phyloP scores from a whole-genome alignment of 1,139 yeast species.

The Saccharomycopsis crataegensis region DNA sequence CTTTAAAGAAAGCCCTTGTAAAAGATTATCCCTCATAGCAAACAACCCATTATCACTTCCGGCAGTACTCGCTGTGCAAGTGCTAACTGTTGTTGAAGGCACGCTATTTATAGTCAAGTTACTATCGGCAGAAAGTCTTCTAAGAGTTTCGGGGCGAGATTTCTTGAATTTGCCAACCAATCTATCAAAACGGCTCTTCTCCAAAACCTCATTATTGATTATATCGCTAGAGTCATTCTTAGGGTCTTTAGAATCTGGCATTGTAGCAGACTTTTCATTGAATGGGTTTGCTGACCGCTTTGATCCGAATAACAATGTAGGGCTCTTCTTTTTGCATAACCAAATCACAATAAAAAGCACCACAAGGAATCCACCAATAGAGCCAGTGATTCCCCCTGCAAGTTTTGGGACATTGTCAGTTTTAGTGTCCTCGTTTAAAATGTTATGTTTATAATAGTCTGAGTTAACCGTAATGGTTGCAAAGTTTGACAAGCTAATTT shows the following conservation, averaged over 20 bases:
- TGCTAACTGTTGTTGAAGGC: neutral
- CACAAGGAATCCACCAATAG: constrained; percentile 31
- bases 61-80: neutral
- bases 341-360: constrained; percentile 6
- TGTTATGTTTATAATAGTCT: constrained; percentile 24
- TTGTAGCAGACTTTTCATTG: neutral
- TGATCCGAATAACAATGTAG: neutral
- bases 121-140: constrained; percentile 24
- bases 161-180: neutral
- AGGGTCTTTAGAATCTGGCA: neutral
- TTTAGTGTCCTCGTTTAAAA: constrained; percentile 17
- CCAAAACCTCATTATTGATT: neutral
- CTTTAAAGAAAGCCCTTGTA: constrained; percentile 8
- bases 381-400: constrained; percentile 40
- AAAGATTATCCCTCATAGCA: constrained; percentile 15
- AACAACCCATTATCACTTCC: constrained; percentile 18
- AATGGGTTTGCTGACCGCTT: neutral
- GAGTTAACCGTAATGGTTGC: constrained; percentile 30
- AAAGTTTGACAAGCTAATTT: constrained; percentile 24
- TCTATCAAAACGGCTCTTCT: neutral
- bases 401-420: constrained; percentile 24
- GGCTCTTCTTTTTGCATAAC: constrained; percentile 21
- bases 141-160: constrained; percentile 5
- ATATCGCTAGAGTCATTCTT: neutral
- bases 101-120: constrained; percentile 14